Evolutionary conservation across 75 land plant species (phyloP), one percentile per base, ranked within the genome.

Genomic region (Ceratopteris richardii): DNA sequence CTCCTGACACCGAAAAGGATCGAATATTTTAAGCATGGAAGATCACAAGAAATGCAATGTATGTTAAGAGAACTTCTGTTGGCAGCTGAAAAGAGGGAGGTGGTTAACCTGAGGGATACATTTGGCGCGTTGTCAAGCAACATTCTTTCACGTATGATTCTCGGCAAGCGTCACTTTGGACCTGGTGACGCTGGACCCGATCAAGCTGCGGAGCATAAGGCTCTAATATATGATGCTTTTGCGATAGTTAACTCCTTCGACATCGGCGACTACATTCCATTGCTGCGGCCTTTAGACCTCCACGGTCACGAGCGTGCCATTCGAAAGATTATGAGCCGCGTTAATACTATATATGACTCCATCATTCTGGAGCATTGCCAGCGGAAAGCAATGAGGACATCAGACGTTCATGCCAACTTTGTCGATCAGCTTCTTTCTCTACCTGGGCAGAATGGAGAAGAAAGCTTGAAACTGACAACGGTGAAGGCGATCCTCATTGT

Each of bases 201-300:
- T 16, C 91, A 89, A 52, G 87, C 90, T 12, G 29, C 29, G 13
- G 67, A 62, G 37, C 69, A 52, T 17, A 29, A 48, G 43, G 66
- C 58, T 7, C 44, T 52, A n/a, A 66, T 70, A 7, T 61, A 56
- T 23, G 54, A 62, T 21, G 70, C 71, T 17, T 70, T 70, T 30
- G 62, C 44, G 19, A 52, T 79, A 12, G 26, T 63, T 12, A 76
- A 76, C 2, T 20, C 60, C 11, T 70, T 74, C 44, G 58, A 62
- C 30, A 31, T 66, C 0, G 72, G 61, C 0, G 82, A 85, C 59
- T 78, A 56, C 33, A 3, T 85, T 29, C 89, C 84, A 0, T 58
- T 58, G 0, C 30, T 72, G 42, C 17, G 40, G 37, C 62, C 58
- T 71, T 0, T 85, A 0, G 81, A 74, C 26, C 44, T 66, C 29